A percentile compares a stretch with the other conserved stretches of the same genome.
phyloP scores from a whole-genome alignment of 768 basidiomycete genomes.

The Kwoniella bestiolae region DNA sequence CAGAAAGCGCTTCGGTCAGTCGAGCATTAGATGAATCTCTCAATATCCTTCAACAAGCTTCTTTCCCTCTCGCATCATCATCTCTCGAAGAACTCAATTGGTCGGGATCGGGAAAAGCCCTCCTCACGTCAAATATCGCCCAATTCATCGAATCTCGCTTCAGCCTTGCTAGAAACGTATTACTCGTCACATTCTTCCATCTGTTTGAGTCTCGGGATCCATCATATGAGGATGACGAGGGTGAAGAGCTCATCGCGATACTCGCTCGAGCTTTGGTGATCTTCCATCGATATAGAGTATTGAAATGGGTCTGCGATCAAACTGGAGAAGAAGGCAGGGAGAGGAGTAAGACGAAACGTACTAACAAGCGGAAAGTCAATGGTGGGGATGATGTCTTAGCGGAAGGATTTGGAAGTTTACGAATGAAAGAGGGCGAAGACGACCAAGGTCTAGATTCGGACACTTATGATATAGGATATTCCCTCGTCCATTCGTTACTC shows the following conservation, averaged over 20 bases:
- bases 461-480: conserved; percentile 36
- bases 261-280: conserved; percentile 30
- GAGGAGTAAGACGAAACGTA: neutral
- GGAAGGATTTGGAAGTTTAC: conserved; percentile 33
- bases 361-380: conserved; percentile 24
- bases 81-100: conserved; percentile 10
- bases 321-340: conserved; percentile 35
- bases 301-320: conserved; percentile 42
- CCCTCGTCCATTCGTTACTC: conserved; percentile 47
- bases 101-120: conserved; percentile 42
- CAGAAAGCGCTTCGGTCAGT: conserved; percentile 21
- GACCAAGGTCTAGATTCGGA: conserved; percentile 23
- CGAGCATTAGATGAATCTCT: conserved; percentile 28
- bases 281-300: conserved; percentile 40
- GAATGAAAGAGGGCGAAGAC: conserved; percentile 25
- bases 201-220: conserved; percentile 33
- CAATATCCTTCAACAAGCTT: conserved; percentile 21
- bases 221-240: conserved; percentile 33
- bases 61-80: neutral
- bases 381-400: conserved; percentile 36
- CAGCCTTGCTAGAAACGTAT: conserved; percentile 31
- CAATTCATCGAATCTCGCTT: conserved; percentile 33
- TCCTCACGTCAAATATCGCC: conserved; percentile 36
- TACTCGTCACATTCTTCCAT: conserved; percentile 41
- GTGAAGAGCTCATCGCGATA: conserved; percentile 35